phyloP scores from a whole-genome alignment of 2,329 filamentous ascomycete genomes.

The Neofusicoccum laricinum region DNA sequence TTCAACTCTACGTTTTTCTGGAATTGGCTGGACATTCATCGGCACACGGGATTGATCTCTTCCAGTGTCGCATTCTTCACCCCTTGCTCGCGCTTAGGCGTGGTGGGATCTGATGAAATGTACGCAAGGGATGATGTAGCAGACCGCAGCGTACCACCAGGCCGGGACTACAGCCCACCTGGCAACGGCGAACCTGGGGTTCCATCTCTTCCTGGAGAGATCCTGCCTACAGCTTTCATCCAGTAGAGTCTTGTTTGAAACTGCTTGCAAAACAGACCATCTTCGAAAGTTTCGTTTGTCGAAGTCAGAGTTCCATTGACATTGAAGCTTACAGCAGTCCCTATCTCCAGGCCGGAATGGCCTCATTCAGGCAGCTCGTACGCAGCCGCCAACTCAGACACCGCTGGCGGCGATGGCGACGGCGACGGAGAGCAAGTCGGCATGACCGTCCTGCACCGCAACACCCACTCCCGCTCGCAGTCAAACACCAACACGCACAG shows the following conservation, averaged over 20 bases:
- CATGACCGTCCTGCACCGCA: slow-evolving; percentile 13
- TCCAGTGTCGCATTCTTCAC: not conserved
- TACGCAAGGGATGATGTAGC: not conserved
- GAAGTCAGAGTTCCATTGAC: not conserved
- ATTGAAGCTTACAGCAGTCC: not conserved
- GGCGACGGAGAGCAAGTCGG: slow-evolving; percentile 7
- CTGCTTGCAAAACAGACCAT: not conserved
- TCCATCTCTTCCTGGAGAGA: not conserved
- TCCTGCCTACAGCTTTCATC: not conserved
- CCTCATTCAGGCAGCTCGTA: not conserved
- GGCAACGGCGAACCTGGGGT: not conserved
- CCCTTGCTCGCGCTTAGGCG: not conserved
- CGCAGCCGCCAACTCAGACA: not conserved
- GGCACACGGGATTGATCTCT: not conserved
- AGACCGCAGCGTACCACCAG: not conserved
- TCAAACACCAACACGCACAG: not conserved
- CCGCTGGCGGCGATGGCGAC: not conserved
- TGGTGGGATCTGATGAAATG: not conserved
- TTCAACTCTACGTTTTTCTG: not conserved
- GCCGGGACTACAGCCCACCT: not conserved
- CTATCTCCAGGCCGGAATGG: not conserved
- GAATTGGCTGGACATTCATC: not conserved
- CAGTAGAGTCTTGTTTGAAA: not conserved
- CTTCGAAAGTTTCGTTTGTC: not conserved
- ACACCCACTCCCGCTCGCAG: not conserved